Evolutionary conservation across 148 eudicot genomes (phyloP).

Genomic region (Fagopyrum tataricum): DNA sequence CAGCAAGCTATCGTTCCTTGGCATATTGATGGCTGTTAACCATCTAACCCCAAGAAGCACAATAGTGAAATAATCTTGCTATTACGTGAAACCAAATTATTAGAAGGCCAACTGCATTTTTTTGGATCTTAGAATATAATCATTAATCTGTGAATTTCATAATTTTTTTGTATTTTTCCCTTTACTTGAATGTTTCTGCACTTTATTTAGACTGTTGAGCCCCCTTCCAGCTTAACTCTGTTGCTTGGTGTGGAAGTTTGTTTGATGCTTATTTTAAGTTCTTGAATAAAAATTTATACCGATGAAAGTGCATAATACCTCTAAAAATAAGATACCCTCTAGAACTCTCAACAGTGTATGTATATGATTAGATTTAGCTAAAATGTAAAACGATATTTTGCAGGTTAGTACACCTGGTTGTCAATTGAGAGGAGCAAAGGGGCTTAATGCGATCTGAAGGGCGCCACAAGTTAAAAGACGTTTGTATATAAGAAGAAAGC

Average conservation of each 20-base stretch:
- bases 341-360: background rate
- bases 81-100: too few species aligned
- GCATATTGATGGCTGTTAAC: background rate
- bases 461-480: too few species aligned
- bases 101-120: background rate
- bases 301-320: background rate
- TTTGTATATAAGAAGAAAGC: background rate
- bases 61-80: too few species aligned
- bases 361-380: background rate
- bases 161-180: background rate
- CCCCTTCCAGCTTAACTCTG: too few species aligned
- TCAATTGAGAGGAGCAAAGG: constrained; percentile 8
- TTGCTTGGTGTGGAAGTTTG: background rate
- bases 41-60: too few species aligned
- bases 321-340: background rate
- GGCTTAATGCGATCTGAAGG: background rate
- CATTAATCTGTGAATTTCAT: background rate
- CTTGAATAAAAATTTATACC: background rate
- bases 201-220: background rate
- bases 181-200: background rate
- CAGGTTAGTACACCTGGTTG: background rate
- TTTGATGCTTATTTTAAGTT: background rate
- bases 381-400: background rate
- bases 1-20: background rate
- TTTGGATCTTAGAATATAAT: background rate